These are phyloP conservation scores for Auricularia cornea DNA, from an alignment of 768 basidiomycete species.

Conservation along the genomic window DNA sequence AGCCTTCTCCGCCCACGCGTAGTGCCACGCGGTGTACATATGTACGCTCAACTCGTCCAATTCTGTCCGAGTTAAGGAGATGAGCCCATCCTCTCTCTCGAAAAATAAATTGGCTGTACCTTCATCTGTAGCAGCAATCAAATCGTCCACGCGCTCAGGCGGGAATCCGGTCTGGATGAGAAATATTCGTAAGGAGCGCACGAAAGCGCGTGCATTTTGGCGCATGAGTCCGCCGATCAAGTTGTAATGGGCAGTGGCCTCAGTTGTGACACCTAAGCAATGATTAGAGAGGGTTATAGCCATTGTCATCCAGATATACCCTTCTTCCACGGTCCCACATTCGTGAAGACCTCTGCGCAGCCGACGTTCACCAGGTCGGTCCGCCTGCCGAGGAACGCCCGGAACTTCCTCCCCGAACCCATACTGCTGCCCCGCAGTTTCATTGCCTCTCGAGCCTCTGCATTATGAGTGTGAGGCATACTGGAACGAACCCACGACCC, in stretches of 20 bases:
- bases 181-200: conserved; percentile 20
- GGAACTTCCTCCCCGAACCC: conserved; percentile 2
- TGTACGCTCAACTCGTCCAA: conserved; percentile 18
- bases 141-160: conserved; percentile 14
- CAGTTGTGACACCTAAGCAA: background rate
- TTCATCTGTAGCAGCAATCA: background rate
- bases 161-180: conserved; percentile 18
- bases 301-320: conserved; percentile 15
- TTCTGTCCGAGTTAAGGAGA: conserved; percentile 20
- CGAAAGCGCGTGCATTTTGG: conserved; percentile 18
- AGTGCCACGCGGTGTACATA: conserved; percentile 23
- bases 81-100: conserved; percentile 10
- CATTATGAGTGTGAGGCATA: no score
- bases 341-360: conserved; percentile 23
- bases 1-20: conserved; percentile 26
- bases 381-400: conserved; percentile 18
- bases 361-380: conserved; percentile 21
- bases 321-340: conserved; percentile 24
- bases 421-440: background rate
- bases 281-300: no score
- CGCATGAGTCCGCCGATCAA: conserved; percentile 11
- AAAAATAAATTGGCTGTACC: background rate
- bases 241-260: background rate
- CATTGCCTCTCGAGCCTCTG: conserved; percentile 10
- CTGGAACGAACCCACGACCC: no score